Conservation (phyloP, 805 yeast species). For the Metschnikowia gruessii region DNA sequence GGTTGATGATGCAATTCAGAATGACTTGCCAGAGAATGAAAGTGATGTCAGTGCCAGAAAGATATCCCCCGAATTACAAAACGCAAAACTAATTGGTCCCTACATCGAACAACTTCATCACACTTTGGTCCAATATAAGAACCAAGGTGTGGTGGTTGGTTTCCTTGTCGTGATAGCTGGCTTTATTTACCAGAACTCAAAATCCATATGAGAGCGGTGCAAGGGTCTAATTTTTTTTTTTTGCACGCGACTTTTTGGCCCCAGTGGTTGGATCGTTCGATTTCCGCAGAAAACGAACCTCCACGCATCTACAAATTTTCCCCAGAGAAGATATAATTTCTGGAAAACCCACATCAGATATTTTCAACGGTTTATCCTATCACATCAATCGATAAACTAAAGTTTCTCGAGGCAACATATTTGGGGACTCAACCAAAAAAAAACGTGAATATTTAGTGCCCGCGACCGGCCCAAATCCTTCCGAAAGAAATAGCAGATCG, state of each 20-base stretch:
- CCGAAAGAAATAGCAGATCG: no score
- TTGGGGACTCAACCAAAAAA: no score
- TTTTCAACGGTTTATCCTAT: neutral
- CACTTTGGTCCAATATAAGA: slow-evolving; percentile 10
- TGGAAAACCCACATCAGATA: neutral
- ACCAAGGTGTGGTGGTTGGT: slow-evolving; percentile 16
- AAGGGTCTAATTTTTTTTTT: slow-evolving; percentile 1
- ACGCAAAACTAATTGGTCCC: neutral
- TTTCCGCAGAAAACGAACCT: neutral
- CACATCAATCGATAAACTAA: neutral
- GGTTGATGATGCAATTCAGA: neutral
- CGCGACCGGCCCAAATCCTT: no score
- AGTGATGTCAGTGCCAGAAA: neutral
- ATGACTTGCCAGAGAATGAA: neutral
- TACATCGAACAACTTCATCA: slow-evolving; percentile 8
- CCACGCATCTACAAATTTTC: neutral
- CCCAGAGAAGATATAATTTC: neutral
- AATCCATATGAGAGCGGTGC: slow-evolving; percentile 6
- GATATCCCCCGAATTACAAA: neutral
- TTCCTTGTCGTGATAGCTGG: slow-evolving; percentile 17
- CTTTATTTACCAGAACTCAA: slow-evolving; percentile 13
- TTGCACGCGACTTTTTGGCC: neutral
- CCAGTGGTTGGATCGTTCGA: neutral
- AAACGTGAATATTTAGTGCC: no score
- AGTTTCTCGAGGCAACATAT: no score